Base-by-base conservation (phyloP, 2,329 filamentous ascomycete genomes). In the Gyromitra esculenta region DNA sequence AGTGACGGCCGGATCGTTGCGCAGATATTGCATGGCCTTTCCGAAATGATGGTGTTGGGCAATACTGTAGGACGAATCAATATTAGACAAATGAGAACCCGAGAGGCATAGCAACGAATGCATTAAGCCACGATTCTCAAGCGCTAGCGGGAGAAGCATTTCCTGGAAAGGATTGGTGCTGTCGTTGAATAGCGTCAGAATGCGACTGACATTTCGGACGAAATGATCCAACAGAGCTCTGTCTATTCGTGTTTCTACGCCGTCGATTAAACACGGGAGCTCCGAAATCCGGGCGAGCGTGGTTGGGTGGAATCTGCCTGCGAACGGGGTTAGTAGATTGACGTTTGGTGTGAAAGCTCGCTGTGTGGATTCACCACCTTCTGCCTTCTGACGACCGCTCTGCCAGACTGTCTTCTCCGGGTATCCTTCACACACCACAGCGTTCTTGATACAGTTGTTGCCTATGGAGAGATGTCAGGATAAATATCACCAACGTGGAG, bases 371-470 rank as follows among this genome's bases (percentile, higher is more conserved):
- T 77, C 71, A 75, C 75, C 71, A 75, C 70, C 59, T 85, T 91
- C 90, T 43, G 89, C 87, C 82, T 87, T 91, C 83, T 95, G 91
- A 82, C 89, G 93, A 37, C 93, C 93, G 81, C 92, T 94, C 83
- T 91, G 93, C 94, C 94, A 97, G 67, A 93, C 88, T 75, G 92
- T 91, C 82, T 93, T 93, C 77, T 93, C 91, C 65, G 92, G 92
- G 82, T 97, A 97, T 11, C 94, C 94, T 84, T 97, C 93, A 82
- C 94, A 97, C 11, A 94, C 89, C 11, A 97, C 92, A 7, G 93
- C 93, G 82, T 97, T 97, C 86, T 97, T 97, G 84, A 96, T 91
- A 82, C 94, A 97, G 81, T 96, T 96, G 83, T 93, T 87, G 81
- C 92, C 91, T 93, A 79, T 83, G 25, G 25, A 37, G 81, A 77